Evolutionary conservation across 805 yeast species (phyloP).

Genomic region (Hanseniaspora clermontiae): DNA sequence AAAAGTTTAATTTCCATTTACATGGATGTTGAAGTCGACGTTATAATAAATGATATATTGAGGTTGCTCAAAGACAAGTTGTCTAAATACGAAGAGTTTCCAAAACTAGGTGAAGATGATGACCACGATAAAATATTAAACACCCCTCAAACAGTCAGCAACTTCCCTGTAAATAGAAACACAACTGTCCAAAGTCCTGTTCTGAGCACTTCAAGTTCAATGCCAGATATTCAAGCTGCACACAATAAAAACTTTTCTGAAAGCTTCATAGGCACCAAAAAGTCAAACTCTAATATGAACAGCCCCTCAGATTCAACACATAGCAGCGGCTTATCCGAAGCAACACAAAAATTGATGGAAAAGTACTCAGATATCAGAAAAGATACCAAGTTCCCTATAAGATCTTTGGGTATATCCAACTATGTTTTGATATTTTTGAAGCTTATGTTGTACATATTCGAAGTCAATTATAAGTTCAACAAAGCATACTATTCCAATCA

Average conservation of each 20-base stretch:
- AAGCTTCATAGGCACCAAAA: background rate
- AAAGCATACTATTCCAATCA: background rate
- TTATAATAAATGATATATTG: conserved; percentile 3
- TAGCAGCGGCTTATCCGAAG: background rate
- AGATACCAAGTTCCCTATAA: conserved; percentile 12
- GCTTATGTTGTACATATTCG: conserved; percentile 11
- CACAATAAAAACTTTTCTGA: background rate
- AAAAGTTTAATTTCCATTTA: background rate
- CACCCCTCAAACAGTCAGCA: background rate
- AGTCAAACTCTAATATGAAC: background rate
- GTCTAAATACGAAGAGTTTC: conserved; percentile 11
- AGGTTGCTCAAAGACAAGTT: conserved; percentile 5
- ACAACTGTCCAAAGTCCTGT: background rate
- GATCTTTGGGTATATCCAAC: conserved; percentile 12
- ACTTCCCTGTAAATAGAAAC: background rate
- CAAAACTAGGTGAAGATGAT: background rate
- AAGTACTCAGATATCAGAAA: conserved; percentile 10
- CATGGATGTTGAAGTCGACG: background rate
- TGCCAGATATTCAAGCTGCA: background rate
- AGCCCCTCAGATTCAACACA: background rate
- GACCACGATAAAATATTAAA: background rate
- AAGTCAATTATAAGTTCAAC: conserved; percentile 2
- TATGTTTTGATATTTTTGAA: conserved; percentile 12
- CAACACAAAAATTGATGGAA: conserved; percentile 1
- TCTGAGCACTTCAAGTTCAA: background rate